Evolutionary conservation across 139 green algal species (phyloP).

Genomic region (Haematococcus lacustris): DNA sequence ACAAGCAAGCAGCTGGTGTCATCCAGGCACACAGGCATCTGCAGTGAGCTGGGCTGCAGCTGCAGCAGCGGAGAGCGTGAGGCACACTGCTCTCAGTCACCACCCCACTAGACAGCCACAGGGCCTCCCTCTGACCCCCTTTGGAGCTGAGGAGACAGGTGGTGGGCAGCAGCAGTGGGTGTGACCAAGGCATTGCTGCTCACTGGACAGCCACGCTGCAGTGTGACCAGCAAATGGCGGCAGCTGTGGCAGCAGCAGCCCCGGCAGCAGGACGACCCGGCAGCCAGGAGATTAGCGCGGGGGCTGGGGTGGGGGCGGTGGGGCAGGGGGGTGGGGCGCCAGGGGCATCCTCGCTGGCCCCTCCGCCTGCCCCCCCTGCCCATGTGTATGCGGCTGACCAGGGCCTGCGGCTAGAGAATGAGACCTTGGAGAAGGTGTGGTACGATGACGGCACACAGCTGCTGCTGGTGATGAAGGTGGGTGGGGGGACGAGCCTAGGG

Average conservation of each 20-base stretch:
- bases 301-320: background rate
- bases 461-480: conserved; percentile 40
- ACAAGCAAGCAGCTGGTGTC: too few relatives aligned
- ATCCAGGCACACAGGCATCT: too few relatives aligned
- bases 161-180: background rate
- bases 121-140: too few relatives aligned
- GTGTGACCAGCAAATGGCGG: background rate
- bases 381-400: conserved; percentile 35
- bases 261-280: background rate
- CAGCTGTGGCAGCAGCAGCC: background rate
- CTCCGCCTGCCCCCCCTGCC: background rate
- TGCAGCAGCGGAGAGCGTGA: too few relatives aligned
- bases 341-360: background rate
- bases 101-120: background rate
- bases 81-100: too few relatives aligned
- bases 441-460: conserved; percentile 48
- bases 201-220: background rate
- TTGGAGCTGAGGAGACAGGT: background rate
- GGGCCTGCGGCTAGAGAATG: conserved; percentile 32
- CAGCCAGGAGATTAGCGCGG: background rate
- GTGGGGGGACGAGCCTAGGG: too few relatives aligned
- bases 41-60: too few relatives aligned
- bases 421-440: conserved; percentile 34
- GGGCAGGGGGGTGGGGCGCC: background rate
- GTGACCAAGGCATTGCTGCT: background rate